Conservation (phyloP, 306 rosid genomes). For the Glycine latifolia region DNA sequence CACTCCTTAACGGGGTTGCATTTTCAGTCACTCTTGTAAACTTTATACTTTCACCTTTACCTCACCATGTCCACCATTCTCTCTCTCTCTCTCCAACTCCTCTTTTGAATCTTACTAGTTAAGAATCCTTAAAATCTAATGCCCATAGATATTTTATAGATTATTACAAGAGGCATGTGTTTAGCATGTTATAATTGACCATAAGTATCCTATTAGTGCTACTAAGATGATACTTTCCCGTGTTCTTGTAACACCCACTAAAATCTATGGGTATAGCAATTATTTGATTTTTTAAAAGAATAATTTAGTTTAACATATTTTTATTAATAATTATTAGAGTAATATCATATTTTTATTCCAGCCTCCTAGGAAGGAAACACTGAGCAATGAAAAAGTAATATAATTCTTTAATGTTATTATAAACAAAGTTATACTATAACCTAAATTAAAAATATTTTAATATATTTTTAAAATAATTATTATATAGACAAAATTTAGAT, state of each 20-base stretch:
- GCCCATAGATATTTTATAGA: neutral
- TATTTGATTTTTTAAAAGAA: neutral
- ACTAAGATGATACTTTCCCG: neutral
- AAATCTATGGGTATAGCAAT: neutral
- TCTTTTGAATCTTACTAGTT: slow-evolving; percentile 33
- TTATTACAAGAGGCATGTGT: neutral
- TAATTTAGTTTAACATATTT: neutral
- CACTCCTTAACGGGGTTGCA: slow-evolving; percentile 29
- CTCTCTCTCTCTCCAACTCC: neutral
- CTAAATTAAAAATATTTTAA: too few species aligned
- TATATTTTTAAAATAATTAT: too few species aligned
- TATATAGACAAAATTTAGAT: too few species aligned
- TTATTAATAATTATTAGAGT: neutral
- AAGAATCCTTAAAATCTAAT: slow-evolving; percentile 2
- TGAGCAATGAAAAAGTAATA: neutral
- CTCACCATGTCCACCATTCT: too few species aligned
- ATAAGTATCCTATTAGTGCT: neutral
- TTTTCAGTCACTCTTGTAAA: neutral
- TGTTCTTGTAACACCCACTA: too few species aligned
- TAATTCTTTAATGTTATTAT: neutral
- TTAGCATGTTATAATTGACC: neutral
- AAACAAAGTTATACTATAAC: too few species aligned
- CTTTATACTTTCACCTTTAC: slow-evolving; percentile 34
- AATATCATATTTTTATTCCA: neutral
- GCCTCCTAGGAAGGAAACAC: neutral